Base-by-base conservation (phyloP, 108 stramenopile species). In the Parmales sp. region DNA sequence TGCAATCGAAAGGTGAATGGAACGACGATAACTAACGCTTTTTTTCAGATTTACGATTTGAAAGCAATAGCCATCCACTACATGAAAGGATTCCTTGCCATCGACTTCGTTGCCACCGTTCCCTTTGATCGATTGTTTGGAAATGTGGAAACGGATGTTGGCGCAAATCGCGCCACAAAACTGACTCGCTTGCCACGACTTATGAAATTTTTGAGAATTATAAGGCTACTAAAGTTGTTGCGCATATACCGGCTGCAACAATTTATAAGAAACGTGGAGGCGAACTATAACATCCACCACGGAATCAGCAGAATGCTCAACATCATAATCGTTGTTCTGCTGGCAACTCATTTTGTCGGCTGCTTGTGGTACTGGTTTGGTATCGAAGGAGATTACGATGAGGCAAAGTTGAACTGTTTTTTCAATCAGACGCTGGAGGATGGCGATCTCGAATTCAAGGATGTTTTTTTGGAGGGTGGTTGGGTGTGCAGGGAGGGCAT, bases 301-400 rank as follows among this genome's bases (percentile, higher is more conserved):
- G 79, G 71, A 7, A 25, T 76, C 36, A 41, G 46, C 0, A 65
- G 76, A 0, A 70, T 81, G 74, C 46, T 77, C 65, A 77, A 81
- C 69, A 66, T 81, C 18, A 74, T 75, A 41, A 68, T 66, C 19
- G 39, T 74, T 0, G 75, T 76, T 2, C 37, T 78, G 31, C 46
- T 81, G 36, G 75, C 75, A 0, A 78, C 80, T 22, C 80, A 81
- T 37, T 39, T 75, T 37, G 74, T 78, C 20, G 80, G 80, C 38
- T 81, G 77, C 44, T 67, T 81, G 29, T 81, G 73, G 73, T 78
- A 70, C 72, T 64, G 72, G n/a, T 66, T 77, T 25, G 76, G 75
- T 23, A 44, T 74, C 38, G 45, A 66, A 19, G 78, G 74, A 41
- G 69, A 65, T 5, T 38, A 63, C 28, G 45, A 31, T 38, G 16